Base-by-base conservation (phyloP, 352 stramenopile genomes). In the Pythium rishiriense region DNA sequence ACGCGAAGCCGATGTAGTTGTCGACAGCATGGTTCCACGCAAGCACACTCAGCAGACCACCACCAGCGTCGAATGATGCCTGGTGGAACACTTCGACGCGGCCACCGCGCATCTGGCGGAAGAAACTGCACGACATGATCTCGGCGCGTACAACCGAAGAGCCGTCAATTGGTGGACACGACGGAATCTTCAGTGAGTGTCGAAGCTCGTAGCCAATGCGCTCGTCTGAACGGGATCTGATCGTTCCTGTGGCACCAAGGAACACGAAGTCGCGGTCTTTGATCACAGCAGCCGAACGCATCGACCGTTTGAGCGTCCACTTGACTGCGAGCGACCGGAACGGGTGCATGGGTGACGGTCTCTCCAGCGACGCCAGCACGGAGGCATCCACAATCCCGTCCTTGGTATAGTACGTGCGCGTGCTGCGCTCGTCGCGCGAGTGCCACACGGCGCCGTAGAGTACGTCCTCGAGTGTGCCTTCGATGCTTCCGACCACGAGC, bases 321-420 rank as follows among this genome's bases (percentile, higher is more conserved):
- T 89, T 90, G 58, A 91, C 68, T 10, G 64, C 78, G 31, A 89
- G 68, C n/a, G 79, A 78, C 33, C 73, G 79, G 60, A 91, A 91
- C 26, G 83, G 83, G 29, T 91, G 70, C 22, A 54, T 49, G 12
- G 62, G 58, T 0, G 70, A 81, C n/a, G 83, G 76, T 15, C 58
- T 64, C 14, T 69, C 63, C 25, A 91, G 72, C 8, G 78, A 76
- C 25, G 66, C 67, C 1, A 91, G 66, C 26, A 91, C 78, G 12
- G 78, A 76, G 10, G 71, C 72, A 51, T 85, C 73, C 19, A 75
- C 74, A 25, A 82, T 59, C 58, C 82, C 69, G 58, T 88, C 79
- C 11, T 71, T 70, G 26, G 77, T 77, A 55, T 83, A 88, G 15
- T 79, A 65, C 29, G 74, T 80, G 31, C 84, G 80, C 19, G 85